These are phyloP conservation scores for Lojkania enalia DNA, from an alignment of 2,329 filamentous ascomycete species.

Conservation along the genomic window DNA sequence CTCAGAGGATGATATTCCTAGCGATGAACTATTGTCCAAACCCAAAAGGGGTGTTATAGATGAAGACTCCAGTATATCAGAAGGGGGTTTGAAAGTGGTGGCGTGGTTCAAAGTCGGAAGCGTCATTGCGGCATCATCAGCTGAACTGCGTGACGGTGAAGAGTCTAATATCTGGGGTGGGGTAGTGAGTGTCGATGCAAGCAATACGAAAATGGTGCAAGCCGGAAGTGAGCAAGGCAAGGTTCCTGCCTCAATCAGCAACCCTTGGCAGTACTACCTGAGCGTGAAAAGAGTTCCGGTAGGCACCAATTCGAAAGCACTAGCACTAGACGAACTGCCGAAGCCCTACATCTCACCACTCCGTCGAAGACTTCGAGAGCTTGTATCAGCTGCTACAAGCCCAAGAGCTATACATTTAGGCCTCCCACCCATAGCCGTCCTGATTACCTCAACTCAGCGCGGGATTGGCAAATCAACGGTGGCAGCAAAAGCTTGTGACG, in stretches of 20 bases:
- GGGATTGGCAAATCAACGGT: conserved; percentile 89
- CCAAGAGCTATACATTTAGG: conserved; percentile 82
- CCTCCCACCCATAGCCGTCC: conserved; percentile 83
- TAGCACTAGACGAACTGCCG: conserved; percentile 46
- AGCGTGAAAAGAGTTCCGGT: conserved; percentile 70
- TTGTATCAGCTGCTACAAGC: conserved; percentile 87
- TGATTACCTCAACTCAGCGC: conserved; percentile 88
- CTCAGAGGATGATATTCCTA: conserved; percentile 69
- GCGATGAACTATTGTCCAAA: conserved; percentile 57
- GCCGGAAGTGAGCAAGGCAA: conserved; percentile 84
- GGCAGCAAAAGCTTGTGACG: conserved; percentile 75
- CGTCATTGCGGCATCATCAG: conserved; percentile 56
- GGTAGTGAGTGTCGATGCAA: conserved; percentile 81
- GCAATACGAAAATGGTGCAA: conserved; percentile 86
- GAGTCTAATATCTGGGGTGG: conserved; percentile 80
- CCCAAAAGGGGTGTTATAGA: conserved; percentile 41
- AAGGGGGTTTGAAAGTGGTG: conserved; percentile 52
- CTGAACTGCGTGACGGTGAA: conserved; percentile 61
- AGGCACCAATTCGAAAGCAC: conserved; percentile 60
- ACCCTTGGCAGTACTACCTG: conserved; percentile 87
- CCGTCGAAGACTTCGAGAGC: conserved; percentile 71
- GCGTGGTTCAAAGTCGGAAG: conserved; percentile 93
- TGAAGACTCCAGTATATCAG: conserved; percentile 16
- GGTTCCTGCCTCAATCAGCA: conserved; percentile 74
- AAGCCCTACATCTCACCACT: conserved; percentile 50